Conservation (phyloP, 2,329 filamentous ascomycete species). For the Coniella vitis region DNA sequence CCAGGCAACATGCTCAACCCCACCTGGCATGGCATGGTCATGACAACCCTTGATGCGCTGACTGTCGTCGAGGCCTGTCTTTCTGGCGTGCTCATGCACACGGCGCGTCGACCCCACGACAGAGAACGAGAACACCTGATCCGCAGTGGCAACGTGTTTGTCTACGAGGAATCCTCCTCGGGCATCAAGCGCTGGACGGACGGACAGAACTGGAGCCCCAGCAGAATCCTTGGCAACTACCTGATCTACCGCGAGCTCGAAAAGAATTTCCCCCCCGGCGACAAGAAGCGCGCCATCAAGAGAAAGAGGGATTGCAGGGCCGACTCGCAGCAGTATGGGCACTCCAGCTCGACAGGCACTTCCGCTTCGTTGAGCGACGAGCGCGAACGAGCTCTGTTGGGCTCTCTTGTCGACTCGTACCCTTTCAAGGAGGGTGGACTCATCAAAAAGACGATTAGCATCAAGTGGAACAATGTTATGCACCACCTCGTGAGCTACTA, state of each 20-base stretch:
- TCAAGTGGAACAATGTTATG: slow-evolving; percentile 64
- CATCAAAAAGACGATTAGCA: slow-evolving; percentile 88
- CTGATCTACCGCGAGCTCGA: slow-evolving; percentile 79
- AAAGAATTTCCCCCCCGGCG: slow-evolving; percentile 69
- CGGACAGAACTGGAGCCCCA: slow-evolving; percentile 85
- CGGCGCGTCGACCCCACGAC: slow-evolving; percentile 79
- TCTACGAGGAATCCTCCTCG: slow-evolving; percentile 85
- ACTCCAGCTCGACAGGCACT: slow-evolving; percentile 19
- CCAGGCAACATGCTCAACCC: slow-evolving; percentile 9
- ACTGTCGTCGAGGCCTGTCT: slow-evolving; percentile 76
- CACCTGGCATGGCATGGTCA: slow-evolving; percentile 61
- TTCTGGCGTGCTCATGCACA: slow-evolving; percentile 62
- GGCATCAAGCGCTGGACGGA: slow-evolving; percentile 95
- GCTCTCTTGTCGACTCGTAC: slow-evolving; percentile 84
- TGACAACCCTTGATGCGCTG: slow-evolving; percentile 68
- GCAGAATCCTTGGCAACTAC: slow-evolving; percentile 77
- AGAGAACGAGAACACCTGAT: slow-evolving; percentile 72
- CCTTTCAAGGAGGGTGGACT: slow-evolving; percentile 76
- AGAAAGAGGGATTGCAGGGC: slow-evolving; percentile 46
- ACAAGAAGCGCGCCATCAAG: slow-evolving; percentile 80
- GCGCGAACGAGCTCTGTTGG: slow-evolving; percentile 49
- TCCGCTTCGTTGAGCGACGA: slow-evolving; percentile 20
- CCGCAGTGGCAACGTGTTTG: slow-evolving; percentile 77
- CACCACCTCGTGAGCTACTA: slow-evolving; percentile 92
- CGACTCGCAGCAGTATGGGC: slow-evolving; percentile 14